Base-by-base conservation (phyloP, 768 basidiomycete genomes). In the Leccinum rimulosum region DNA sequence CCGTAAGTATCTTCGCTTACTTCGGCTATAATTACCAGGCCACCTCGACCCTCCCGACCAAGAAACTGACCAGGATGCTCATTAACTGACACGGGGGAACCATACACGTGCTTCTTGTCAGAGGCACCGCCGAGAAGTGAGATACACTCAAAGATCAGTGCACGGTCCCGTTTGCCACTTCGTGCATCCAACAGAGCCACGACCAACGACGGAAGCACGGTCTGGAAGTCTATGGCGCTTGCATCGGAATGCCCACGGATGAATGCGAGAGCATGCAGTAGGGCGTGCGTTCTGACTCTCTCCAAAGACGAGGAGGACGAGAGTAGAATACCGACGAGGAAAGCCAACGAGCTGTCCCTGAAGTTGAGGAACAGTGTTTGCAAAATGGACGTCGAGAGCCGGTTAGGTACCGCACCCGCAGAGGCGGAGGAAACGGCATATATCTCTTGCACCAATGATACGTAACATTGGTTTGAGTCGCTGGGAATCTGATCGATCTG, bases 231-330 rank as follows among this genome's bases (percentile, higher is more conserved):
- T 4, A 87, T 71, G 14, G 79, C 76, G 38, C 79, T 77, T 45
- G 79, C 74, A 50, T 81, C 75, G 2, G 77, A 67, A 71, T 93
- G 86, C 0, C 95, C 92, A 50, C 85, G 80, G 12, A 98, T 71
- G 73, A 95, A 95, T 0, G 93, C 91, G 3, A 82, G 77, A 19
- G 86, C 85, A 68, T 98, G 94, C 5, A 81, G 75, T 9, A 98
- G 76, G 0, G 93, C 86, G 2, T 85, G 78, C 3, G 80, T 73
- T 57, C 74, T 79, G 59, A 78, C 79, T 51, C 74, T 63, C 22
- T 73, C 67, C 10, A 68, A 61, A 14, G 66, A 54, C 10, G 68
- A 61, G 10, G 66, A 66, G 1, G 69, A 65, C 3, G 77, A 77
- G 82, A 89, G 92, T 27, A 74, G 61, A n/a, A 89, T 68, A 0